Base-by-base conservation (phyloP, 768 basidiomycete genomes). In the Trametes sanguinea region DNA sequence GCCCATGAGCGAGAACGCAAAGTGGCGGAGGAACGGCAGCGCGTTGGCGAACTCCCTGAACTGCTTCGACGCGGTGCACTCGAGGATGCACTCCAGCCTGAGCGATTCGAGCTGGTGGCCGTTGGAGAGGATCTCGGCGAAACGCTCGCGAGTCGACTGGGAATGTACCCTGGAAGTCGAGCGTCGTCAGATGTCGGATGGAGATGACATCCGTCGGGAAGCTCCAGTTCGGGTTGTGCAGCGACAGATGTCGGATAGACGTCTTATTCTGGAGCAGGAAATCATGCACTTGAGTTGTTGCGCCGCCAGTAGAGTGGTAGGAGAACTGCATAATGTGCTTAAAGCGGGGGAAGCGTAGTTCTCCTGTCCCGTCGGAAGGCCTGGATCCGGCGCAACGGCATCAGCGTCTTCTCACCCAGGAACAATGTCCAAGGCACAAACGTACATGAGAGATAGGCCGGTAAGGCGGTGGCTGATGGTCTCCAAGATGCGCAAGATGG, bases 31-130 rank as follows among this genome's bases (percentile, higher is more conserved):
- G 76, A 87, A 85, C 9, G 87, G 88, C 2, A 89, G 78, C 2
- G 76, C 74, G 27, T 60, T 57, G 22, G 59, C 54, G 62, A 75
- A 58, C 54, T 74, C 65, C 22, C 84, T 77, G 72, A 89, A 88
- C 60, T 81, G 74, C 0, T 78, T 74, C 6, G 85, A 83, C 17
- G 63, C 68, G 43, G 61, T 64, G 62, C 83, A 84, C 59, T 86
- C 84, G 6, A 89, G 75, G 27, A 78, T 73, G 64, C 83, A 83
- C 8, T 80, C 76, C 10, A 91, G 75, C 57, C 79, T 78, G 33
- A 90, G 76, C 0, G 78, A 81, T 70, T 90, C 87, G 17, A 90
- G 76, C 67, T 89, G 88, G 17, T 82, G 78, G 2, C 87, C 88
- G 63, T 85, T 77, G 1, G 74, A 70, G 16, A 91, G 78, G 51